A percentile compares a stretch with the other conserved stretches of the same genome.
These are phyloP conservation scores for Leccinum pellstonianum DNA, from an alignment of 768 basidiomycete genomes.

Conservation along the genomic window DNA sequence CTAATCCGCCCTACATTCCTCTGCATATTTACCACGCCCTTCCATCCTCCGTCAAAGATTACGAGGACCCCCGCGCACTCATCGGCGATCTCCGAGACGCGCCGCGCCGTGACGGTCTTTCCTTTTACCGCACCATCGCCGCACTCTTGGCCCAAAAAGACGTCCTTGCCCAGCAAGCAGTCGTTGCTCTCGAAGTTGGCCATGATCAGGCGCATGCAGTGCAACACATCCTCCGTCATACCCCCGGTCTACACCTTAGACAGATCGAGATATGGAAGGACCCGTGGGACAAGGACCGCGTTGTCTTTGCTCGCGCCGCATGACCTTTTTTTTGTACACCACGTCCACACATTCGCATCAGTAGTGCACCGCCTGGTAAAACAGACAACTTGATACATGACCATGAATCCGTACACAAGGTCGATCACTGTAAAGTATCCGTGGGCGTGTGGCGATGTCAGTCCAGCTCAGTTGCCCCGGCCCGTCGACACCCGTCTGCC, in stretches of 20 bases:
- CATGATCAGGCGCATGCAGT: conserved; percentile 68
- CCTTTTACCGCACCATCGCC: conserved; percentile 74
- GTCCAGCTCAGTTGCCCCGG: conserved; percentile 14
- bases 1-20: conserved; percentile 88
- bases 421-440: conserved; percentile 11
- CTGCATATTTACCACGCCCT: conserved; percentile 59
- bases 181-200: conserved; percentile 81
- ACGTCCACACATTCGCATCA: conserved; percentile 1
- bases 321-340: conserved; percentile 22
- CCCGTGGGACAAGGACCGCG: conserved; percentile 73
- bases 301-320: conserved; percentile 56
- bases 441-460: conserved; percentile 3
- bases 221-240: conserved; percentile 49
- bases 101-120: conserved; percentile 46
- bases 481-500: background rate
- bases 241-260: conserved; percentile 42
- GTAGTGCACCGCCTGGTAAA: conserved; percentile 16
- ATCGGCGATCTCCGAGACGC: conserved; percentile 62
- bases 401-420: background rate
- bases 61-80: conserved; percentile 81
- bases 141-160: conserved; percentile 50
- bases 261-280: conserved; percentile 70
- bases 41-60: conserved; percentile 65
- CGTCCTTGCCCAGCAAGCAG: conserved; percentile 50
- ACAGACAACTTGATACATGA: conserved; percentile 5